These are phyloP conservation scores for Iris macrosiphon DNA, from an alignment of 106 monocot species.

Conservation along the genomic window DNA sequence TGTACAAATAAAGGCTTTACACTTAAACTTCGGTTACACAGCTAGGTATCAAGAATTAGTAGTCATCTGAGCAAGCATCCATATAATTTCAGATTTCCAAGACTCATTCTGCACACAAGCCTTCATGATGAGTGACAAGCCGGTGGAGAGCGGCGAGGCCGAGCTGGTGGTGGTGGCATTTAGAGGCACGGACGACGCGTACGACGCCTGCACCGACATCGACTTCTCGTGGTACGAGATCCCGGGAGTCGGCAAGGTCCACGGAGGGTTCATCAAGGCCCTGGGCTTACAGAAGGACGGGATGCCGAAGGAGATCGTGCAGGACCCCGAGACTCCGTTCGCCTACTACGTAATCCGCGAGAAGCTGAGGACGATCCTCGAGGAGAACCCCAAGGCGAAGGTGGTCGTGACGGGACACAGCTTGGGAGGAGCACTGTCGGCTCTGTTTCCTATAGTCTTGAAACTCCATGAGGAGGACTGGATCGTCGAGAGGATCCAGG, in stretches of 20 bases:
- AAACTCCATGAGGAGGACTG: conserved; percentile 35
- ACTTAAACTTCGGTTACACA: no score
- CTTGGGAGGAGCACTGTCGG: conserved; percentile 78
- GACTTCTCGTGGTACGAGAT: conserved; percentile 84
- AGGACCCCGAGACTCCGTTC: background rate
- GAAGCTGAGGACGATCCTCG: conserved; percentile 24
- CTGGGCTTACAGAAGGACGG: conserved; percentile 50
- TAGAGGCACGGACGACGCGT: conserved; percentile 57
- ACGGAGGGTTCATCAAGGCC: conserved; percentile 88
- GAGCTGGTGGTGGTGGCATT: conserved; percentile 63
- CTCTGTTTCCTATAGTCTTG: conserved; percentile 59
- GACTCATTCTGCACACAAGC: conserved; percentile 46
- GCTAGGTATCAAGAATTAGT: no score
- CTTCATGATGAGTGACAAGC: conserved; percentile 55
- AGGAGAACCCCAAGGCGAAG: conserved; percentile 28
- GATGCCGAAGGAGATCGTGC: conserved; percentile 27
- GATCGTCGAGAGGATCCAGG: conserved; percentile 46
- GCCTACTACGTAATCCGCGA: conserved; percentile 71
- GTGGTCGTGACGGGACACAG: conserved; percentile 79
- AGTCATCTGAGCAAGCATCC: no score
- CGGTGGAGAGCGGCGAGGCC: conserved; percentile 16
- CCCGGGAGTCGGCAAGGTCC: conserved; percentile 59
- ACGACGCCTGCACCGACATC: conserved; percentile 66
- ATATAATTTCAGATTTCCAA: conserved; percentile 40
- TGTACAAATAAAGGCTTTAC: no score